A percentile compares a stretch with the other conserved stretches of the same genome.
Evolutionary conservation across 257 asterid genomes (phyloP).

Genomic region (Eustoma russellianum): DNA sequence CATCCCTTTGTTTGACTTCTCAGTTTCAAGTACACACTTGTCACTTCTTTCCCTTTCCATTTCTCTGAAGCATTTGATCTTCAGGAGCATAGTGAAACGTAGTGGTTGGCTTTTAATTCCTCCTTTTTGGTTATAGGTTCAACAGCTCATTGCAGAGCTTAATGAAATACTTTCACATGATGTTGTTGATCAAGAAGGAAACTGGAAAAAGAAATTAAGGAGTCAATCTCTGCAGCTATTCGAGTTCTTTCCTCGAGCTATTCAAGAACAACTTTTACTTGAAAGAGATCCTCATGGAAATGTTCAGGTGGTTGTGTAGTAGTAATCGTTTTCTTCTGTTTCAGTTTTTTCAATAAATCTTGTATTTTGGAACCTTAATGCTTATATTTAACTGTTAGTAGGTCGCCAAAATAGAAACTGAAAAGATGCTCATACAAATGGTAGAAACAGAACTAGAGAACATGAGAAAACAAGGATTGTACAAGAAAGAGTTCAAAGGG

Average conservation of each 20-base stretch:
- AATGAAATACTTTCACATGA: conserved; percentile 97
- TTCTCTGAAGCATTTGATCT: neutral
- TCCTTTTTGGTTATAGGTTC: conserved; percentile 50
- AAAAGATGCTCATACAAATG: conserved; percentile 98
- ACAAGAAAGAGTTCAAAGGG: conserved; percentile 69
- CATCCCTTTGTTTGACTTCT: neutral
- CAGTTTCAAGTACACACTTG: neutral
- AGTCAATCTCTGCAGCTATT: conserved; percentile 70
- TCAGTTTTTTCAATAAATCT: neutral
- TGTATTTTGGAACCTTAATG: no score
- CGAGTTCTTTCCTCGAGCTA: conserved; percentile 75
- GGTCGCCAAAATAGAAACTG: conserved; percentile 96
- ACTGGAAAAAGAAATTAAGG: conserved; percentile 78
- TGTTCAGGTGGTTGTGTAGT: conserved; percentile 55
- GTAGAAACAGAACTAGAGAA: conserved; percentile 83
- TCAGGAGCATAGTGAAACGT: neutral
- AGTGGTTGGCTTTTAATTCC: neutral
- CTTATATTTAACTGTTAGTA: conserved; percentile 8
- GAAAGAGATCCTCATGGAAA: conserved; percentile 99
- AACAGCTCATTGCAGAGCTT: conserved; percentile 83
- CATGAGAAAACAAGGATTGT: conserved; percentile 51
- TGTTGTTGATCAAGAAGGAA: conserved; percentile 74
- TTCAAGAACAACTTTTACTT: conserved; percentile 90
- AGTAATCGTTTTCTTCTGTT: neutral
- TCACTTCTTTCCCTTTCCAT: neutral